Percentiles rank a stretch among this genome's conserved stretches.
Conservation (phyloP, 2,329 filamentous ascomycete genomes). For the Exophiala sp. region DNA sequence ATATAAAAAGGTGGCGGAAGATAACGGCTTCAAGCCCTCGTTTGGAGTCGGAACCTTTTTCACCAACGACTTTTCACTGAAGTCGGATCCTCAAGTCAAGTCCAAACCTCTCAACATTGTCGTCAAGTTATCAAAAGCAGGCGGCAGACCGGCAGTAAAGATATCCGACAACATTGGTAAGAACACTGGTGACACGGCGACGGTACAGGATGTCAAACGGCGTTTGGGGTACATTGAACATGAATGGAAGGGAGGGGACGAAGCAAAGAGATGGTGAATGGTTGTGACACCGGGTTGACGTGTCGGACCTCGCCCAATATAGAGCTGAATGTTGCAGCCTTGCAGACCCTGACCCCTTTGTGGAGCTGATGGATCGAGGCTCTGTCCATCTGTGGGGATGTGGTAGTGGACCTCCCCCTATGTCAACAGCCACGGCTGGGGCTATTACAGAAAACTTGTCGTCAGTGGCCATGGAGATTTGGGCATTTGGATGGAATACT, state of each 20-base stretch:
- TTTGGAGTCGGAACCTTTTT: constrained; percentile 96
- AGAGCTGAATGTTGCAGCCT: constrained; percentile 23
- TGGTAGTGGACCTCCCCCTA: not conserved
- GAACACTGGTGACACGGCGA: constrained; percentile 82
- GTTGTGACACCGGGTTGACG: not conserved
- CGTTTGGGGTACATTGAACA: constrained; percentile 83
- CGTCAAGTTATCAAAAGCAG: constrained; percentile 88
- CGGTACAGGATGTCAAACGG: constrained; percentile 78
- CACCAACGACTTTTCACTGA: constrained; percentile 85
- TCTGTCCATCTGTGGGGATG: constrained; percentile 18
- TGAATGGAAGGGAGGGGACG: constrained; percentile 77
- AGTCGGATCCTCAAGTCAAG: constrained; percentile 66
- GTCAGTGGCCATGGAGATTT: not conserved
- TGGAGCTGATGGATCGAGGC: constrained; percentile 17
- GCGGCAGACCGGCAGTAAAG: constrained; percentile 80
- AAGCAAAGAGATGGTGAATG: constrained; percentile 75
- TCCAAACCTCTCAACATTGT: constrained; percentile 94
- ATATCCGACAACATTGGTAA: constrained; percentile 89
- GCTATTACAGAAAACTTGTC: not conserved
- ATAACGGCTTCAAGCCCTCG: constrained; percentile 74
- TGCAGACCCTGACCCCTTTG: constrained; percentile 7
- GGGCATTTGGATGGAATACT: no score
- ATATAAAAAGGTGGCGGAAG: constrained; percentile 81
- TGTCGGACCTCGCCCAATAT: constrained; percentile 2
- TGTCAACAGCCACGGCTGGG: not conserved